Conservation (phyloP, 2,329 filamentous ascomycete genomes). For the Exophiala aquamarina region DNA sequence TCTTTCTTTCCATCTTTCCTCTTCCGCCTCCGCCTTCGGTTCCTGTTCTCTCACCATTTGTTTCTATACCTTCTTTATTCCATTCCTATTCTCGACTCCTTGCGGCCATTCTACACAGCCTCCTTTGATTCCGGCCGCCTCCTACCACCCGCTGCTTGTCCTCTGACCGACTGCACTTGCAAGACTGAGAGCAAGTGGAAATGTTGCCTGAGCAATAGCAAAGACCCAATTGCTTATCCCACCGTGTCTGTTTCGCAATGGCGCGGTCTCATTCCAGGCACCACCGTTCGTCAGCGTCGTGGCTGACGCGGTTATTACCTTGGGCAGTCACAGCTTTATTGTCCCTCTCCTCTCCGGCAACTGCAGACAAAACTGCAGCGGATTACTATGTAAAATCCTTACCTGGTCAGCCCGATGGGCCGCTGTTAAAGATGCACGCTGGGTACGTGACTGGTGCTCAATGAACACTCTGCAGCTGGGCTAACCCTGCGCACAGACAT, state of each 20-base stretch:
- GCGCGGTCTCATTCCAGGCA: background rate
- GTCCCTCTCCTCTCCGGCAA: conserved; percentile 1
- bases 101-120: no score
- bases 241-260: background rate
- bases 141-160: background rate
- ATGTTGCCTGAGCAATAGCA: conserved; percentile 19
- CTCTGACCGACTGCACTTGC: background rate
- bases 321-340: conserved; percentile 15
- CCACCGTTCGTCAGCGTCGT: conserved; percentile 5
- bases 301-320: conserved; percentile 9
- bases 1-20: no score
- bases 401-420: conserved; percentile 77
- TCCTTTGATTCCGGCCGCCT: background rate
- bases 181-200: conserved; percentile 4
- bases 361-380: conserved; percentile 62
- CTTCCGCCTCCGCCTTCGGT: no score
- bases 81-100: no score
- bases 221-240: background rate
- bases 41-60: no score
- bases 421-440: conserved; percentile 94
- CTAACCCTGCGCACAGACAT: conserved; percentile 59
- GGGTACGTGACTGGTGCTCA: conserved; percentile 61
- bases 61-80: no score
- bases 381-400: conserved; percentile 89
- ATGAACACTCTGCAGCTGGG: conserved; percentile 1